Evolutionary conservation across 2,329 filamentous ascomycete species (phyloP).

Genomic region (Elsinoe fawcettii): DNA sequence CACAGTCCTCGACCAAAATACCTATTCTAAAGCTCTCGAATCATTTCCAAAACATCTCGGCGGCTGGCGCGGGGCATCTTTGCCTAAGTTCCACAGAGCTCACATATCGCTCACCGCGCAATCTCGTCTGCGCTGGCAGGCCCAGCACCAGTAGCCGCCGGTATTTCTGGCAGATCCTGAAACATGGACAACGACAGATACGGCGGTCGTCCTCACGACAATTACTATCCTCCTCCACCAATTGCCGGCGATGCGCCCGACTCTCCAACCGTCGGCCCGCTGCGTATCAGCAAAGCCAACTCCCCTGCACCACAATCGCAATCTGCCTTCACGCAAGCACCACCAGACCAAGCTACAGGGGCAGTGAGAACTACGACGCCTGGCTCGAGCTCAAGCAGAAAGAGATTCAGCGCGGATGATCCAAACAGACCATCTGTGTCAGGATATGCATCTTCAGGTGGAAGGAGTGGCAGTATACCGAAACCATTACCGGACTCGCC

Average conservation of each 20-base stretch:
- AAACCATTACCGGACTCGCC: conserved; percentile 78
- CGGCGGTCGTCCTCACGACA: conserved; percentile 12
- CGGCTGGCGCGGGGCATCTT: conserved; percentile 8
- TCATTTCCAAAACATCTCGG: not conserved
- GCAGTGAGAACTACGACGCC: conserved; percentile 22
- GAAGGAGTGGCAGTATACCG: conserved; percentile 72
- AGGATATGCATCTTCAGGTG: conserved; percentile 49
- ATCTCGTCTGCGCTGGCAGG: conserved; percentile 2
- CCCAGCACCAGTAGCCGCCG: not conserved
- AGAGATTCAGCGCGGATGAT: conserved; percentile 41
- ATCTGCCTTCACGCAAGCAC: conserved; percentile 35
- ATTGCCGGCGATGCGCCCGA: conserved; percentile 39
- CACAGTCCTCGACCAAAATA: not conserved
- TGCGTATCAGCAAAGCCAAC: conserved; percentile 76
- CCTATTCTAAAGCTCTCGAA: not conserved
- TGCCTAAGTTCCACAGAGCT: not conserved
- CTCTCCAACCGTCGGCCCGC: conserved; percentile 72
- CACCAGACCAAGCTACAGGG: conserved; percentile 26
- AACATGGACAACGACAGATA: conserved; percentile 15
- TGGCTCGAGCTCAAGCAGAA: conserved; percentile 26
- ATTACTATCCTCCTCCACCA: conserved; percentile 24
- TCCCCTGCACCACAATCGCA: conserved; percentile 46
- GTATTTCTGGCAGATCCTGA: not conserved
- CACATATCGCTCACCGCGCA: not conserved
- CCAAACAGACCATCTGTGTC: conserved; percentile 41